Base-by-base conservation (phyloP, 352 stramenopile genomes). In the Phytophthora aleatoria region DNA sequence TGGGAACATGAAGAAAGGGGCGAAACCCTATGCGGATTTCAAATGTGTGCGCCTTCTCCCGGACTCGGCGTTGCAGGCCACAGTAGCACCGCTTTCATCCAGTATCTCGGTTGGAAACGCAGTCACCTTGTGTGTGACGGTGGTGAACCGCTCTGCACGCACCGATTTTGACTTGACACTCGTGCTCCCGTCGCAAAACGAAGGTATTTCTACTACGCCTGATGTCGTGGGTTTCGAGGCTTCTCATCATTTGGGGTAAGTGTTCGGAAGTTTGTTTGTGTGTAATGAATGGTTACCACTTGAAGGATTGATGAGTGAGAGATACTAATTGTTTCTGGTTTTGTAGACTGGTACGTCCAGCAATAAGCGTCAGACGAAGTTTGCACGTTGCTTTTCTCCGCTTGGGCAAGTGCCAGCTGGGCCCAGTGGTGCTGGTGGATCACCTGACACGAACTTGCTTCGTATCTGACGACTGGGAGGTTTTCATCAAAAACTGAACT, bases 101-200 rank as follows among this genome's bases (percentile, higher is more conserved):
- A 54, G 20, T 24, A 41, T 75, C 13, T 62, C 47, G 30, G 39
- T 68, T 36, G 69, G 62, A 35, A 55, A 26, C n/a, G 41, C 64
- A 5, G 66, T 70, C 26, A 59, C 48, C 1, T 62, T 72, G 41
- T 89, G 82, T 55, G 64, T 88, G 30, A 69, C 83, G 12, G 72
- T 92, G 35, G 45, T 64, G 30, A 92, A 91, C 60, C 72, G 75
- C 24, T 89, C 84, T 15, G 41, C 48, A 41, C 50, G 61, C 59
- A 68, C 53, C 10, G 71, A 73, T 50, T 90, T 85, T 64, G 84
- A 92, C 67, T 82, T 92, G 58, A 83, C 82, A 54, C 69, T 92
- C 36, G 65, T 89, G 38, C 44, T 86, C 44, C 74, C 79, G 39
- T 56, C 45, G 8, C 53, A 57, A 42, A 47, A 24, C 11, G 27